phyloP scores from a whole-genome alignment of 345 rosid species.

The Gossypium ekmanianum region DNA sequence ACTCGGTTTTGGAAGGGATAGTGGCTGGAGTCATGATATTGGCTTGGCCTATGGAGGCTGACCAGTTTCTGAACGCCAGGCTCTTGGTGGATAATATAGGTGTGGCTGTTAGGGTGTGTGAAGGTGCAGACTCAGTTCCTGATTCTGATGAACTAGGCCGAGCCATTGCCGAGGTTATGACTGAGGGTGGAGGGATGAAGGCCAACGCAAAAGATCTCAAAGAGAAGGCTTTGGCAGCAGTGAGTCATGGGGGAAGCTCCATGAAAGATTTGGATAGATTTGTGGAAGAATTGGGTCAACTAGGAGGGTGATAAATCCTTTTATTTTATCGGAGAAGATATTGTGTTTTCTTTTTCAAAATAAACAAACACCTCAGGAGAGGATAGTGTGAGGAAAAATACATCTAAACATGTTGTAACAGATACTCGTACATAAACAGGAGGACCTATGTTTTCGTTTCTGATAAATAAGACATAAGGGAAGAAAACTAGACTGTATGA shows the following conservation, averaged over 20 bases:
- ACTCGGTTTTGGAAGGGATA: conserved; percentile 55
- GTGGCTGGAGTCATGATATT: conserved; percentile 41
- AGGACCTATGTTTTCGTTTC: background rate
- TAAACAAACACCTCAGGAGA: background rate
- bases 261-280: conserved; percentile 32
- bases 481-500: background rate
- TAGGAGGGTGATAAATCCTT: background rate
- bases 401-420: background rate
- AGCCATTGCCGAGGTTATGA: conserved; percentile 26
- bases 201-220: conserved; percentile 30
- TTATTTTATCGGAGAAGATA: too few relatives aligned
- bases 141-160: conserved; percentile 40
- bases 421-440: background rate
- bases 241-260: conserved; percentile 46
- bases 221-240: conserved; percentile 33
- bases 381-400: conserved; percentile 15
- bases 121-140: conserved; percentile 47
- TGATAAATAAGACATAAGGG: background rate
- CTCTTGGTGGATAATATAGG: conserved; percentile 55
- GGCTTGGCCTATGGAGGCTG: conserved; percentile 79
- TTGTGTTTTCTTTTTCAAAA: background rate
- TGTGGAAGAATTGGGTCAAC: conserved; percentile 29
- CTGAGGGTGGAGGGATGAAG: conserved; percentile 17
- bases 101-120: conserved; percentile 36
- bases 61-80: conserved; percentile 50